Percentiles rank a stretch among this genome's conserved stretches.
These are phyloP conservation scores for Monosporozyma yasuniensis DNA, from an alignment of 805 yeast species.

Conservation along the genomic window DNA sequence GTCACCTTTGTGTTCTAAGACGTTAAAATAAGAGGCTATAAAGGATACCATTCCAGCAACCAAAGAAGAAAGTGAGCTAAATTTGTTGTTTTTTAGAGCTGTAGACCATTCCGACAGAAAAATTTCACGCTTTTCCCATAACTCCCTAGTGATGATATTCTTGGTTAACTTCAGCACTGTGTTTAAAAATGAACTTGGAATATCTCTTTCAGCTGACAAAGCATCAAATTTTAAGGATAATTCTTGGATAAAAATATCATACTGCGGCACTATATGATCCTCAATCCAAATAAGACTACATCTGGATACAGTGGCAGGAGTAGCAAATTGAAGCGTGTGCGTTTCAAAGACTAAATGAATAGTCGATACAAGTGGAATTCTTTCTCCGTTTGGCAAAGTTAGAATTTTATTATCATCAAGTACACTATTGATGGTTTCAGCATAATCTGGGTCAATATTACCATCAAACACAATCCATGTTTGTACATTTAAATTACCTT, in stretches of 20 bases:
- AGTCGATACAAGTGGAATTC: constrained; percentile 56
- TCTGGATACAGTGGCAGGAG: constrained; percentile 87
- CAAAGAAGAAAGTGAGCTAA: not conserved
- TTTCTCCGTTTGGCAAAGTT: constrained; percentile 85
- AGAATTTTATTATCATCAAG: constrained; percentile 77
- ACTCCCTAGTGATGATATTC: not conserved
- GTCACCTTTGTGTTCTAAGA: not conserved
- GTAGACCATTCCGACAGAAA: not conserved
- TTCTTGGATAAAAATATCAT: not conserved
- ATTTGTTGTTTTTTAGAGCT: not conserved
- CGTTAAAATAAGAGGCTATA: not conserved
- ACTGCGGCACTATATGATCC: not conserved
- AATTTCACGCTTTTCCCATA: not conserved
- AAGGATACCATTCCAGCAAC: not conserved
- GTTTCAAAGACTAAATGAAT: constrained; percentile 71
- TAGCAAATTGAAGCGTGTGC: constrained; percentile 53
- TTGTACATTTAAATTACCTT: constrained; percentile 36
- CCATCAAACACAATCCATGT: constrained; percentile 87
- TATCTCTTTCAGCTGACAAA: not conserved
- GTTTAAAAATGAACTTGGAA: not conserved
- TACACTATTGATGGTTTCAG: constrained; percentile 82
- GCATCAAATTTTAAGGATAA: not conserved
- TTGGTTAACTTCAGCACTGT: not conserved
- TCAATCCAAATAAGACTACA: constrained; percentile 83
- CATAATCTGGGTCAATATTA: constrained; percentile 90